Evolutionary conservation across 2,329 filamentous ascomycete genomes (phyloP).

Genomic region (Plectosphaerella sp.): DNA sequence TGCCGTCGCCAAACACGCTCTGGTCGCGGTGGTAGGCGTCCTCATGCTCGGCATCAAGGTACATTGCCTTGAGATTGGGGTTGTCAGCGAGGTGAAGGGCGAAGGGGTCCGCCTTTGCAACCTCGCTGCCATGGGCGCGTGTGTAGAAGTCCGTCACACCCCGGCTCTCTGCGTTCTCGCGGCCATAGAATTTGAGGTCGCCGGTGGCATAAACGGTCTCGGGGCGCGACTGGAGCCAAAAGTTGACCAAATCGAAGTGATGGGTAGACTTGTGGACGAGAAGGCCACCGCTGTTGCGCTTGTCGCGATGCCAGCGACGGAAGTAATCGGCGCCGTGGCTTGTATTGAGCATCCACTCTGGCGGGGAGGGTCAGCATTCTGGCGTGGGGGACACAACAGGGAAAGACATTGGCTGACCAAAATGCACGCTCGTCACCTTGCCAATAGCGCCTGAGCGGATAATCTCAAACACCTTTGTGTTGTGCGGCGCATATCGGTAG

Average conservation of each 20-base stretch:
- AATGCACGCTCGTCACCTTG: constrained; percentile 38
- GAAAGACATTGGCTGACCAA: constrained; percentile 13
- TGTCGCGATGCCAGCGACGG: constrained; percentile 46
- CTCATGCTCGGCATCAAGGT: constrained; percentile 59
- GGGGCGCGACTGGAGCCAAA: constrained; percentile 39
- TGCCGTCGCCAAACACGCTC: constrained; percentile 58
- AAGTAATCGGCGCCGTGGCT: constrained; percentile 45
- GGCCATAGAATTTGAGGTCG: constrained; percentile 42
- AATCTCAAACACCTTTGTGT: constrained; percentile 42
- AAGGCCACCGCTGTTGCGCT: constrained; percentile 41
- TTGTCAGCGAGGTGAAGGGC: constrained; percentile 51
- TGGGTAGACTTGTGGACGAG: constrained; percentile 47
- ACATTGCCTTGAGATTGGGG: constrained; percentile 51
- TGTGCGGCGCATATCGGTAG: constrained; percentile 47
- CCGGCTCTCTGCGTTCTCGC: constrained; percentile 39
- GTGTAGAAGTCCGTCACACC: constrained; percentile 47
- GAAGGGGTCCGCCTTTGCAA: constrained; percentile 51
- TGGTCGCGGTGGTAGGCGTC: constrained; percentile 59
- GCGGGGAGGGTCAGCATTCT: not conserved
- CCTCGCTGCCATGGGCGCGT: constrained; percentile 44
- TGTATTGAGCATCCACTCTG: constrained; percentile 44
- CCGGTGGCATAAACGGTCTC: constrained; percentile 40
- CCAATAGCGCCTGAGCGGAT: constrained; percentile 39
- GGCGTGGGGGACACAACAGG: not conserved
- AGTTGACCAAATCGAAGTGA: constrained; percentile 48